Evolutionary conservation across 345 rosid species (phyloP), one percentile per base, ranked within the genome.

Genomic region (Ailanthus altissimus): DNA sequence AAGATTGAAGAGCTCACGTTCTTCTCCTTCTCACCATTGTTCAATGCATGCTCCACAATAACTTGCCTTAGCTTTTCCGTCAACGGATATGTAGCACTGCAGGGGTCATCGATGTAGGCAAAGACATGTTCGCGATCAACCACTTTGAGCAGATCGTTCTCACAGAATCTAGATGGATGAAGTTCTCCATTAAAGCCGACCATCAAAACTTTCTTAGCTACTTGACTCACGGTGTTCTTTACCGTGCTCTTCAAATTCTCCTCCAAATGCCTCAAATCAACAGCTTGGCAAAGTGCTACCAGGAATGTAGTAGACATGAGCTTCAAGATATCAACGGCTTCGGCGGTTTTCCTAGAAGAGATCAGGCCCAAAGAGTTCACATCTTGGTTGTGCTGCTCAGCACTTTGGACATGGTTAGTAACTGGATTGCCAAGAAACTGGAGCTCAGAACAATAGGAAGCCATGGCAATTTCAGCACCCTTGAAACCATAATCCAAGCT

Each of bases 401-500:
- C 89, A 56, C 87, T 85, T 58, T 88, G 91, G 42, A 88, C 91
- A 43, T 88, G 91, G 78, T 60, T 88, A 4, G 91, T 88, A 54
- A 88, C 89, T 0, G 89, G 91, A 78, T 88, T 88, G 1, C 84
- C 91, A 2, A 88, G 79, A 67, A 72, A 84, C n/a, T 88, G 91
- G 25, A 88, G 85, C 84, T 86, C 91, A 0, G 89, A 88, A 46
- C 89, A 88, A 70, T 88, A 88, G 1, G 89, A 84, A 54, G 93
- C 93, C 92, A 90, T 91, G 5, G 96, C 93, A 20, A 91, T 88
- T 69, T 91, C 93, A 40, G 93, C 93, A 5, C 93, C 96, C 80
- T 91, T 89, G 76, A 91, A 89, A 13, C 93, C 93, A 59, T 91
- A 91, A 80, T 91, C 93, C 78, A 91, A 76, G 79, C 96, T 91